A percentile compares a stretch with the other conserved stretches of the same genome.
phyloP scores from a whole-genome alignment of 1,139 yeast genomes.

The Hyphopichia burtonii region DNA sequence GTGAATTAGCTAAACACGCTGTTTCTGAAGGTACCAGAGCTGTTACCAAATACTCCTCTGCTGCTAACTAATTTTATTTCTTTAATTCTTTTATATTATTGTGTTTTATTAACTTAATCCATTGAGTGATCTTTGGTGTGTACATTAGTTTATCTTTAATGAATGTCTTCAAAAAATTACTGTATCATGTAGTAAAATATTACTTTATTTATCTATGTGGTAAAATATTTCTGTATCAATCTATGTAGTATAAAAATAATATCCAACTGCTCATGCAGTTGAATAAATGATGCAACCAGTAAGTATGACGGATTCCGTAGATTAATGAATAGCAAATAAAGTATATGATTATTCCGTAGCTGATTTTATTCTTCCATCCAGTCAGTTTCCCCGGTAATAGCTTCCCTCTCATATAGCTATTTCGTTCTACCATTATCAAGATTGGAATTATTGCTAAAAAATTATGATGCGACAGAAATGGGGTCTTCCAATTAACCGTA shows the following conservation, averaged over 20 bases:
- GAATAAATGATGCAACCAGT: constrained; percentile 67
- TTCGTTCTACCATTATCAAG: constrained; percentile 47
- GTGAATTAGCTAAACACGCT: constrained; percentile 99
- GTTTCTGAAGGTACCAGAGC: constrained; percentile 99
- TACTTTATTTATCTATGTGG: no score
- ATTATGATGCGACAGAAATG: constrained; percentile 77
- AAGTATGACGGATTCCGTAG: constrained; percentile 68
- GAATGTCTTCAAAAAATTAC: constrained; percentile 9
- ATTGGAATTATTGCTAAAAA: constrained; percentile 66
- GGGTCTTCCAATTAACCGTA: constrained; percentile 68
- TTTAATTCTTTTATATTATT: constrained; percentile 5
- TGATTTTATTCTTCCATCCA: not conserved
- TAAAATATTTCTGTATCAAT: no score
- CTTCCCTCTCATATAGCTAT: constrained; percentile 16
- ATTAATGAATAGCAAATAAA: constrained; percentile 54
- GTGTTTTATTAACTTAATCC: constrained; percentile 6
- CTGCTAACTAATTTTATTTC: constrained; percentile 43
- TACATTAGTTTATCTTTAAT: constrained; percentile 16
- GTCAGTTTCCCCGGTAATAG: not conserved
- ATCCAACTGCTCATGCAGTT: constrained; percentile 54
- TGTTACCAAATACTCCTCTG: constrained; percentile 97
- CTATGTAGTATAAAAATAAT: constrained; percentile 15
- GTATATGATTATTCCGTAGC: constrained; percentile 31
- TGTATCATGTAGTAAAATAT: no score
- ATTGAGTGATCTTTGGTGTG: constrained; percentile 12